Percentiles rank a stretch among this genome's conserved stretches.
Conservation (phyloP, 768 basidiomycete genomes). For the Naematelia aurantialba region DNA sequence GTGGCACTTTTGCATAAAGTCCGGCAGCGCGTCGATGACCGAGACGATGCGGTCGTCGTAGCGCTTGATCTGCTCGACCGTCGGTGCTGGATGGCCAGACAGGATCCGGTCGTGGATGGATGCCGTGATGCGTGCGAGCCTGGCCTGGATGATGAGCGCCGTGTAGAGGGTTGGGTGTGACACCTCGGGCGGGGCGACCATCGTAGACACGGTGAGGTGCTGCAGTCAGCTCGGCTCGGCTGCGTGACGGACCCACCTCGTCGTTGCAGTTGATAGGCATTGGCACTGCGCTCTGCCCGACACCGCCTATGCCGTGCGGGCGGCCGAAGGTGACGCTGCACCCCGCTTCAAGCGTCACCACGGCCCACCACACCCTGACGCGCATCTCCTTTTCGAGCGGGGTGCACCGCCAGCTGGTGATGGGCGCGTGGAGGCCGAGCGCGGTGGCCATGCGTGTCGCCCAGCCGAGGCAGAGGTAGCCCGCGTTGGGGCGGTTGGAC, state of each 20-base stretch:
- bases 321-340: slow-evolving; percentile 23
- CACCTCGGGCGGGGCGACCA: not conserved
- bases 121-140: slow-evolving; percentile 13
- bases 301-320: slow-evolving; percentile 12
- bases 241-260: too few species aligned
- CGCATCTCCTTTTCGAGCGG: slow-evolving; percentile 17
- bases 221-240: too few species aligned
- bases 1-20: slow-evolving; percentile 5
- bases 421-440: slow-evolving; percentile 16
- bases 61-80: slow-evolving; percentile 18
- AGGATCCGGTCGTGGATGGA: slow-evolving; percentile 17
- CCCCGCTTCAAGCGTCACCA: slow-evolving; percentile 19
- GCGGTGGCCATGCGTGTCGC: slow-evolving; percentile 20
- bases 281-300: slow-evolving; percentile 1
- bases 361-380: slow-evolving; percentile 18
- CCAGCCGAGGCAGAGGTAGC: slow-evolving; percentile 19
- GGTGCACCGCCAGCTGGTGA: slow-evolving; percentile 1
- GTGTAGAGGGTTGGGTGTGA: slow-evolving; percentile 19
- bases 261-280: slow-evolving; percentile 22
- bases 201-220: slow-evolving; percentile 15
- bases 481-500: slow-evolving; percentile 22
- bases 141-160: slow-evolving; percentile 16
- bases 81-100: slow-evolving; percentile 11
- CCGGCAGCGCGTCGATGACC: slow-evolving; percentile 8
- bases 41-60: slow-evolving; percentile 16